Evolutionary conservation across 2,329 filamentous ascomycete genomes (phyloP), one percentile per base, ranked within the genome.

Genomic region (Alternaria postmessia): DNA sequence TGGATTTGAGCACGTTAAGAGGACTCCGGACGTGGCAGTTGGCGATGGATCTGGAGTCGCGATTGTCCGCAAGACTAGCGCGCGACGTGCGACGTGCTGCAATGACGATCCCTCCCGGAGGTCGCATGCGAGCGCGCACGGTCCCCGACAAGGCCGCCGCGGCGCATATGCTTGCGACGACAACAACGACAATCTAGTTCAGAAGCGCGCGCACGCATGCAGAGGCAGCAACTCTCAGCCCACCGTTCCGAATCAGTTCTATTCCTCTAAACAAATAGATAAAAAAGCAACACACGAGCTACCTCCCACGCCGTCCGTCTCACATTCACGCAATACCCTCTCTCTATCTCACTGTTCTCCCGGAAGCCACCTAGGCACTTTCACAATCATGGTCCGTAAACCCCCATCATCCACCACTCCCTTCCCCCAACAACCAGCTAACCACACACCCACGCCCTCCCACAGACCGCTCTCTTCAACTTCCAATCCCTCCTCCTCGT

Each of bases 401-500:
- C 26, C n/a, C 7, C 51, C 4, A 4, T 8, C 48, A 2, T 24
- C 6, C 32, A 12, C 1, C 28, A 26, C 6, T 24, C 22, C 22
- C 22, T 24, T 5, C 9, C 12, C 9, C 58, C 18, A 6, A 42
- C 6, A 22, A 20, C 14, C 56, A 24, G 22, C 52, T 34, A 36
- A 51, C 51, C 57, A 38, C 51, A 0, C 24, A 26, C 24, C 6
- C 24, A 7, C 24, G 24, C n/a, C 3, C 26, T 51, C 74, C 14
- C 14, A 97, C 14, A 97, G 95, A 91, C 95, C 61, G 95, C 95
- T 56, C 90, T 99, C 75, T 97, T 99, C 89, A 98, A 98, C 83
- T 98, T 99, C 84, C 93, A 97, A 81, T 96, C 93, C 60, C 91
- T 98, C 70, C 88, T 99, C 71, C 88, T 98, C 72, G 94, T 97